Percentiles rank a stretch among this genome's conserved stretches.
phyloP scores from a whole-genome alignment of 257 asterid species.

The Nicotiana tabacum region DNA sequence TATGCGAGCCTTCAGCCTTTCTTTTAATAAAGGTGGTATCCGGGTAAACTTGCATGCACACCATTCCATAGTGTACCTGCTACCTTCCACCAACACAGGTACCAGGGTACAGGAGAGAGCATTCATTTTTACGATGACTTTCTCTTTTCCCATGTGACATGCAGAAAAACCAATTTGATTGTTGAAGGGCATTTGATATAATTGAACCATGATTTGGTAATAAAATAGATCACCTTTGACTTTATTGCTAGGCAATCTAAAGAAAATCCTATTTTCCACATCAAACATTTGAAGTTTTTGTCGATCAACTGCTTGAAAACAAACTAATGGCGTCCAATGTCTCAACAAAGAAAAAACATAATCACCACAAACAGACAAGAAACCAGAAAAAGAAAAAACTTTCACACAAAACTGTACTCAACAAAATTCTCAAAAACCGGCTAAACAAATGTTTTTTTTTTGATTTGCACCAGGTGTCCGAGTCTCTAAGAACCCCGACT shows the following conservation, averaged over 20 bases:
- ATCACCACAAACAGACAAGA: neutral
- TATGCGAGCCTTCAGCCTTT: neutral
- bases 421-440: neutral
- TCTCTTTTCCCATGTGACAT: neutral
- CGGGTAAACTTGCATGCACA: neutral
- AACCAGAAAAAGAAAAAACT: neutral
- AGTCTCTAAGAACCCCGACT: no score
- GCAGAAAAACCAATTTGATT: neutral
- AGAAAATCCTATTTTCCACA: neutral
- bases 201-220: neutral
- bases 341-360: neutral
- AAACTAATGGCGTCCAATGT: neutral
- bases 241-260: neutral
- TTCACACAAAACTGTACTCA: neutral
- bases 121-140: neutral
- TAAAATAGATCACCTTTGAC: neutral
- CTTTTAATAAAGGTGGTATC: neutral
- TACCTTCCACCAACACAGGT: neutral
- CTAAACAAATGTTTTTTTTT: neutral
- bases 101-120: neutral
- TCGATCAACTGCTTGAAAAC: conserved; percentile 1
- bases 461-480: no score
- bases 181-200: neutral
- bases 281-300: neutral
- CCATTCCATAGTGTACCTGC: neutral